A percentile compares a stretch with the other conserved stretches of the same genome.
Evolutionary conservation across 139 green algal genomes (phyloP).

Genomic region (Chlorella sorokiniana): DNA sequence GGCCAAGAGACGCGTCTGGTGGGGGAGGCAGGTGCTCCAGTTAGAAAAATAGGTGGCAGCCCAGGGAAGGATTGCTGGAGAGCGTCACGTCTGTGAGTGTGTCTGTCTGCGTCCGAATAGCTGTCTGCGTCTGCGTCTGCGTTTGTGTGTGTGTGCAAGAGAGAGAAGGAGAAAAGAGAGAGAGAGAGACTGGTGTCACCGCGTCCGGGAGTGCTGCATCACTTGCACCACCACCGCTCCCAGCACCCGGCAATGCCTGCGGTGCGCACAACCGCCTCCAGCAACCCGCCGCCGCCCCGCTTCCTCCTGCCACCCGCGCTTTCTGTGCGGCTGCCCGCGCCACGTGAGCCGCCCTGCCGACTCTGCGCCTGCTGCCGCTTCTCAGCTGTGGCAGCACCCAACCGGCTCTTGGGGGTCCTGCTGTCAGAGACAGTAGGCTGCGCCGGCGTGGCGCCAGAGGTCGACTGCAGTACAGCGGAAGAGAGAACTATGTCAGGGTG

Average conservation of each 20-base stretch:
- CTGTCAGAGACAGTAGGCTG: not conserved
- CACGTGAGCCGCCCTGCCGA: not conserved
- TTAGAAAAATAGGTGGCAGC: too few relatives aligned
- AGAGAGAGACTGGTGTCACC: too few relatives aligned
- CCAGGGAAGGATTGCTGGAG: too few relatives aligned
- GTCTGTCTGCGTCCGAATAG: too few relatives aligned
- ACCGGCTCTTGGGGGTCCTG: too few relatives aligned
- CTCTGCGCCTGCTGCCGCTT: not conserved
- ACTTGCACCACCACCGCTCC: constrained; percentile 6
- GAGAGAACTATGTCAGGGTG: not conserved
- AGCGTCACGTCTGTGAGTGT: too few relatives aligned
- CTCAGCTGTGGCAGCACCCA: not conserved
- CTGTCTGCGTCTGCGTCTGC: too few relatives aligned
- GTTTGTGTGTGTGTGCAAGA: not conserved
- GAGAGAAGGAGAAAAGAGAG: not conserved
- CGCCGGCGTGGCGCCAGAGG: not conserved
- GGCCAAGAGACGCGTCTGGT: too few relatives aligned
- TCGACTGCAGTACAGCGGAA: not conserved
- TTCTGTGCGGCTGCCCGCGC: not conserved
- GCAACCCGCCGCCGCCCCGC: not conserved
- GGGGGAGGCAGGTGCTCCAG: too few relatives aligned
- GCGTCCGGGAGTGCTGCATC: not conserved
- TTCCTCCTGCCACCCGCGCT: not conserved
- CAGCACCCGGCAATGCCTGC: constrained; percentile 7
- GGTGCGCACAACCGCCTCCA: constrained; percentile 1